Base-by-base conservation (phyloP, 1,284 basidiomycete genomes). In the Sanghuangporus sanghuang region DNA sequence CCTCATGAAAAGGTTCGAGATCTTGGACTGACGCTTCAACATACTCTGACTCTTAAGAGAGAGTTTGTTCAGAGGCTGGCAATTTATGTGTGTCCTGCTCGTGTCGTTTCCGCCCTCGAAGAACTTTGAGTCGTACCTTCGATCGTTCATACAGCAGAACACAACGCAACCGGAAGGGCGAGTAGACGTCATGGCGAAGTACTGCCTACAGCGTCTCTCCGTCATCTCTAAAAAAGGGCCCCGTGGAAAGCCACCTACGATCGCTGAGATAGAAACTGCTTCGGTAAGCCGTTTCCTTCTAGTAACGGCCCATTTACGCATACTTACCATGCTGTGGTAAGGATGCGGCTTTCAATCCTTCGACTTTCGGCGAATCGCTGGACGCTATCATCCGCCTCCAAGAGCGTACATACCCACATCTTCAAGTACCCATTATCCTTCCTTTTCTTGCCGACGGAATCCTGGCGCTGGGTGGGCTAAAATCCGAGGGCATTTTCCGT, bases 331-430 rank as follows among this genome's bases (percentile, higher is more conserved):
- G 21, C 16, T 52, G 32, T 57, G 6, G 69, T 36, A 35, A 91
- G 86, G 93, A 95, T 70, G 92, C 93, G 35, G 94, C 95, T 1
- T 97, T 96, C 77, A 91, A 95, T 69, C 93, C 94, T 0, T 94
- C 92, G 1, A 95, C 92, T 0, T 97, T 96, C 71, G 93, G 93
- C 52, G 93, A 95, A 77, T 88, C 90, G 0, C 79, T 97, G 8
- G 89, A 92, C 67, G 86, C 86, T 21, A 89, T 93, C 67, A 89
- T 92, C 77, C 82, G 89, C 57, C 77, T 94, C 11, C 95, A 96
- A 74, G 86, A 87, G 69, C 85, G 89, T 48, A 92, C 87, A 49
- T 95, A 96, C 70, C 91, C 93, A 1, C 80, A 85, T 60, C 85
- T 90, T 67, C 89, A 88, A 73, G 87, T 96, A 6, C 95, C 95